These are phyloP conservation scores for Mallotus nudiflorus DNA, from an alignment of 345 rosid species.

Conservation along the genomic window DNA sequence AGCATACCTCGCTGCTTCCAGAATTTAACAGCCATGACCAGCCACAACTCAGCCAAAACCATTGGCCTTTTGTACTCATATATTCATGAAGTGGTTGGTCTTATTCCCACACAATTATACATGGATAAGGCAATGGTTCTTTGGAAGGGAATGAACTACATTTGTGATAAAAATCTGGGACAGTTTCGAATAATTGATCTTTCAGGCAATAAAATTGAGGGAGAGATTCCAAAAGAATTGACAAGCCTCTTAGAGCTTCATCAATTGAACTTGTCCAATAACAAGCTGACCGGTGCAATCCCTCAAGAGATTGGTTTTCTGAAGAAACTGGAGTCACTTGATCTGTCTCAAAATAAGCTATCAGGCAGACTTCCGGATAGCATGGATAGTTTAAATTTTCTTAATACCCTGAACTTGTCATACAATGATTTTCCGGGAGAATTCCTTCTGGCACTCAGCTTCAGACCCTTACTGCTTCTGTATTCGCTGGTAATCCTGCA, in stretches of 20 bases:
- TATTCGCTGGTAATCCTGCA: neutral
- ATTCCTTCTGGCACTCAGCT: constrained; percentile 14
- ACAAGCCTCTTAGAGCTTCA: neutral
- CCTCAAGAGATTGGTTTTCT: neutral
- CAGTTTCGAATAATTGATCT: constrained; percentile 2
- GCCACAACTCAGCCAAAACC: no score
- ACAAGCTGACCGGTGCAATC: neutral
- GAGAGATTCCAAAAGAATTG: constrained; percentile 1
- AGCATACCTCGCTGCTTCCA: no score
- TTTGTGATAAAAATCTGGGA: no score
- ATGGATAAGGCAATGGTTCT: no score
- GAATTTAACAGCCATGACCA: no score
- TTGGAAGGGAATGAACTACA: no score
- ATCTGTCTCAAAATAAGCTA: constrained; percentile 7
- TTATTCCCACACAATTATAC: no score
- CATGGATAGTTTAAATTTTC: neutral
- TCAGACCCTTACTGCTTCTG: neutral
- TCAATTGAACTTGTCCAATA: no score
- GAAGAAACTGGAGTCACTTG: neutral
- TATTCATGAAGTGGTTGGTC: no score
- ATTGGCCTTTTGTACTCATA: no score
- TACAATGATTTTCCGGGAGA: neutral
- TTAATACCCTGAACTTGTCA: constrained; percentile 12
- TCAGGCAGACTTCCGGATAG: neutral
- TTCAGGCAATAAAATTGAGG: neutral